A percentile compares a stretch with the other conserved stretches of the same genome.
Conservation (phyloP, 2,329 filamentous ascomycete genomes). For the Ophiostoma populinum region DNA sequence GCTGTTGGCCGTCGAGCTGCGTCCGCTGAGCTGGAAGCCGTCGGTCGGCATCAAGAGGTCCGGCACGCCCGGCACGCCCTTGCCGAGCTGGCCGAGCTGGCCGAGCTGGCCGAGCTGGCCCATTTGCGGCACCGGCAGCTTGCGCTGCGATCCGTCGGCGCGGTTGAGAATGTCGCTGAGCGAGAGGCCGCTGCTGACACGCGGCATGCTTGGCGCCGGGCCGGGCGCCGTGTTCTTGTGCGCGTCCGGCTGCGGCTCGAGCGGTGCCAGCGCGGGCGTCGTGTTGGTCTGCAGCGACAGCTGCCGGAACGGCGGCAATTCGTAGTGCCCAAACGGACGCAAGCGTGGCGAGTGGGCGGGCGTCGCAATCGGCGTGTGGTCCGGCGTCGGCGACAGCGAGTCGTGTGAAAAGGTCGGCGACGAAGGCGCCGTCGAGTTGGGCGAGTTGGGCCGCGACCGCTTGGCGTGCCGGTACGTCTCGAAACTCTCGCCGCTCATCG, state of each 20-base stretch:
- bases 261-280: constrained; percentile 38
- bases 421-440: constrained; percentile 86
- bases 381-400: constrained; percentile 84
- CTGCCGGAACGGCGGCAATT: constrained; percentile 70
- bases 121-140: constrained; percentile 76
- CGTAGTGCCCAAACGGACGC: constrained; percentile 55
- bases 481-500: constrained; percentile 58
- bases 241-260: constrained; percentile 37
- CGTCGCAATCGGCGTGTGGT: constrained; percentile 95
- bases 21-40: constrained; percentile 53
- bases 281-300: constrained; percentile 31
- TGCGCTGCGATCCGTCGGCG: constrained; percentile 72
- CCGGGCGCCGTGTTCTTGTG: constrained; percentile 20
- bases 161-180: constrained; percentile 87
- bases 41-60: constrained; percentile 57
- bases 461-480: constrained; percentile 57
- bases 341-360: constrained; percentile 88
- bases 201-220: constrained; percentile 41
- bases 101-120: too few species aligned
- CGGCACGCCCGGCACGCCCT: constrained; percentile 66
- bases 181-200: constrained; percentile 49
- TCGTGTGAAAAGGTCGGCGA: constrained; percentile 95
- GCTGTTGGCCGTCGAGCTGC: constrained; percentile 62
- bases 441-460: constrained; percentile 81
- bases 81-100: too few species aligned